Percentiles rank a stretch among this genome's conserved stretches.
phyloP scores from a whole-genome alignment of 1,139 yeast genomes.

The Saccharomyces hybrid region DNA sequence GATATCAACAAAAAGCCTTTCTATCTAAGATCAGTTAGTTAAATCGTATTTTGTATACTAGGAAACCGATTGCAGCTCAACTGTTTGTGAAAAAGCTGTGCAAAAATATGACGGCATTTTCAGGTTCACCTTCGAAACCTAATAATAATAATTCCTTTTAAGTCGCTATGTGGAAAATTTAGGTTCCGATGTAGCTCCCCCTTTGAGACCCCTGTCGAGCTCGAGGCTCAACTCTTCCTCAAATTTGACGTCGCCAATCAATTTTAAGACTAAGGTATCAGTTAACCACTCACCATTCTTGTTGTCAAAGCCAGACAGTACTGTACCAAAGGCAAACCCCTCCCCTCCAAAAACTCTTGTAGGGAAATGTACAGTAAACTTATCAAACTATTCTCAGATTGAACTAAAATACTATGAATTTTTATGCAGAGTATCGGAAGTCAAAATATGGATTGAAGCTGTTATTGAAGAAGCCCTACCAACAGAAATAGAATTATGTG shows the following conservation, averaged over 20 bases:
- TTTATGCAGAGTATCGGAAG: constrained; percentile 80
- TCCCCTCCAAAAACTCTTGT: constrained; percentile 4
- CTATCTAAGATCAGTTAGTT: not conserved
- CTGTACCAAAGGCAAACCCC: not conserved
- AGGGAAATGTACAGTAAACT: not conserved
- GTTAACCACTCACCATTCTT: not conserved
- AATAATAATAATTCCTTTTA: constrained; percentile 18
- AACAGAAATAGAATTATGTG: constrained; percentile 44
- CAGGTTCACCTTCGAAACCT: constrained; percentile 13
- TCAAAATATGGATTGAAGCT: constrained; percentile 66
- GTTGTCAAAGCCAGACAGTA: not conserved
- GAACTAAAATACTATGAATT: constrained; percentile 61
- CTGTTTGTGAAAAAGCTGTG: not conserved
- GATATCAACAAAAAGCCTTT: not conserved
- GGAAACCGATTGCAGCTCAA: not conserved
- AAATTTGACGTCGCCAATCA: not conserved
- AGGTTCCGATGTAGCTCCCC: constrained; percentile 11
- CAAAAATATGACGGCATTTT: constrained; percentile 10
- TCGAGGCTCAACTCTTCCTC: constrained; percentile 18
- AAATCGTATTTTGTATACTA: not conserved
- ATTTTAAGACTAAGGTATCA: not conserved
- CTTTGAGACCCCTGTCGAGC: constrained; percentile 18
- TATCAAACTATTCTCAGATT: not conserved
- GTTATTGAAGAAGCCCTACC: constrained; percentile 48
- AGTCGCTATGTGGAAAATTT: constrained; percentile 26